These are phyloP conservation scores for Cryptococcus sp. DNA, from an alignment of 1,284 basidiomycete genomes.

Conservation along the genomic window DNA sequence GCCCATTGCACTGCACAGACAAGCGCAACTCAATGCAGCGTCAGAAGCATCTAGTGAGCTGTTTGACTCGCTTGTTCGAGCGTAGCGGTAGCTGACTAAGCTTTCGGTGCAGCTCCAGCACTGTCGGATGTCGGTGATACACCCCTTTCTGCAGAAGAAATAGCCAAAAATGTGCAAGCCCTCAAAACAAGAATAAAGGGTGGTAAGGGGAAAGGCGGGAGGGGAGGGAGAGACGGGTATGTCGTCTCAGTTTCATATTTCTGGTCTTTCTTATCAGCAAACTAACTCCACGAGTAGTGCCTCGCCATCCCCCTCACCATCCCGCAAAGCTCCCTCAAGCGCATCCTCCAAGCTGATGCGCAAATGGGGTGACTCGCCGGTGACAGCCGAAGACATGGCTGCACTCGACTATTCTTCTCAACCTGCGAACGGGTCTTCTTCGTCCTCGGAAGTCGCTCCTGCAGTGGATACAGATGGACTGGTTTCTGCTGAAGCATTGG, in stretches of 20 bases:
- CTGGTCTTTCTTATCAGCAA: background rate
- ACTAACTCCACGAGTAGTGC: constrained; percentile 12
- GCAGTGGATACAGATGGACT: constrained; percentile 51
- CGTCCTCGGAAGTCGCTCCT: constrained; percentile 3
- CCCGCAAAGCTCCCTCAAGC: constrained; percentile 40
- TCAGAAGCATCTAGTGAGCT: constrained; percentile 29
- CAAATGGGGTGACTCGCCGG: constrained; percentile 84
- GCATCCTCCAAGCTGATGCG: constrained; percentile 73
- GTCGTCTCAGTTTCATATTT: constrained; percentile 23
- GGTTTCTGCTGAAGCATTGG: constrained; percentile 48
- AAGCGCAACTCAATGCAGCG: constrained; percentile 32
- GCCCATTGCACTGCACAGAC: constrained; percentile 23
- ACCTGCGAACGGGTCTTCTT: constrained; percentile 20
- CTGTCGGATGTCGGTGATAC: constrained; percentile 24
- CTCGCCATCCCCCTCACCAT: constrained; percentile 36
- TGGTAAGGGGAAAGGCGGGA: constrained; percentile 54
- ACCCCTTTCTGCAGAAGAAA: constrained; percentile 67
- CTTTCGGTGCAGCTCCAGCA: constrained; percentile 55
- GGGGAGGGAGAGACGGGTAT: constrained; percentile 56
- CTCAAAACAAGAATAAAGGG: constrained; percentile 72
- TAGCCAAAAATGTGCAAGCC: constrained; percentile 87
- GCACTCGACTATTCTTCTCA: constrained; percentile 71
- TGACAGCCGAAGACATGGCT: constrained; percentile 81
- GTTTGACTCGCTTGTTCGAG: constrained; percentile 51
- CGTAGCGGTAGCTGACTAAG: constrained; percentile 58